phyloP scores from a whole-genome alignment of 2,329 filamentous ascomycete genomes.

The Cyphellophora attinorum region DNA sequence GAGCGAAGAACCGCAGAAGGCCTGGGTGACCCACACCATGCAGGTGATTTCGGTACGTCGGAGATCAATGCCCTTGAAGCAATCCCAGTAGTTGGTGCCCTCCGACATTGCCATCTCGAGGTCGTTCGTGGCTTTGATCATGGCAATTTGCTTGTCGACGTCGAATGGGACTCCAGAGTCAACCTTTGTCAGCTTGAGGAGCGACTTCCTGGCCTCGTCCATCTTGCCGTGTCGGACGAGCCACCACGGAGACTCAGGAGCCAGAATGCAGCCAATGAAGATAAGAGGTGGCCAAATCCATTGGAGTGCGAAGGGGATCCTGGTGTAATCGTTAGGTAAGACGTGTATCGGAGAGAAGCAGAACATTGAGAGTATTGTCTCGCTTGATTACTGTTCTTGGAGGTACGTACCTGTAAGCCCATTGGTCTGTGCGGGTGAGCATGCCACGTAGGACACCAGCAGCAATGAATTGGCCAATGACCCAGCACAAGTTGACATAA shows the following conservation, averaged over 20 bases:
- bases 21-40: constrained; percentile 25
- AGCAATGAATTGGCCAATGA: constrained; percentile 24
- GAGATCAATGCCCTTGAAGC: constrained; percentile 22
- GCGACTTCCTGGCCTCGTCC: constrained; percentile 25
- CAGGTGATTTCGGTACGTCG: constrained; percentile 33
- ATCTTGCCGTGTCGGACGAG: constrained; percentile 25
- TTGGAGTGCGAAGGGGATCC: constrained; percentile 30
- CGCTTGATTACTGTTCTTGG: neutral
- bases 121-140: constrained; percentile 30
- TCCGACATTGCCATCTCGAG: constrained; percentile 19
- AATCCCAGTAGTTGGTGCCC: constrained; percentile 21
- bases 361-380: neutral
- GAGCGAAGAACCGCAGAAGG: constrained; percentile 22
- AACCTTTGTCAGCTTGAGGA: constrained; percentile 20
- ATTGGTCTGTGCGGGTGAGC: constrained; percentile 22
- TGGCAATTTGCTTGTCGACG: constrained; percentile 23
- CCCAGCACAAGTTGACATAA: constrained; percentile 33
- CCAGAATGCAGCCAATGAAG: constrained; percentile 31
- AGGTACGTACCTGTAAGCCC: constrained; percentile 30
- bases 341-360: too few relatives aligned
- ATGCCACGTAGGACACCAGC: constrained; percentile 24
- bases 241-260: constrained; percentile 30
- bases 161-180: constrained; percentile 22
- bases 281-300: constrained; percentile 43
- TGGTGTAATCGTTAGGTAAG: too few relatives aligned